Evolutionary conservation across 1,284 basidiomycete species (phyloP).

Genomic region (Rhizoctonia solani): DNA sequence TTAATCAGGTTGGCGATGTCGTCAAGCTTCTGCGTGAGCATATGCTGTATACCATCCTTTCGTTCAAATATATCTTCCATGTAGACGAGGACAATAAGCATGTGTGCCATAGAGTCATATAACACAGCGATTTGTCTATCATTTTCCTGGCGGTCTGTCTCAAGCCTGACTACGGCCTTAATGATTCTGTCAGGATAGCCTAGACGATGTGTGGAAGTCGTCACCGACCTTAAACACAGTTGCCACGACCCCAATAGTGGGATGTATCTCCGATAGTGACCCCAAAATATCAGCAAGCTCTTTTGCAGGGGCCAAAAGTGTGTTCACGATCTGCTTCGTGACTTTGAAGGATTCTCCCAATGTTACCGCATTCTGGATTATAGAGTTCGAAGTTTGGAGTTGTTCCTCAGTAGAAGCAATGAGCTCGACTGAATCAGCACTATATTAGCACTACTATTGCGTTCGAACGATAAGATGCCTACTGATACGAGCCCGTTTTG

Average conservation of each 20-base stretch:
- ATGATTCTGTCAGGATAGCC: neutral
- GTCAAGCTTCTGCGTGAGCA: constrained; percentile 15
- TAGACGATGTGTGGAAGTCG: neutral
- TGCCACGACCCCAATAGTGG: constrained; percentile 1
- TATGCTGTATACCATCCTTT: neutral
- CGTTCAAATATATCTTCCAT: constrained; percentile 3
- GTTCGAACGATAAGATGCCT: neutral
- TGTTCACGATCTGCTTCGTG: constrained; percentile 19
- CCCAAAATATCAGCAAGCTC: neutral
- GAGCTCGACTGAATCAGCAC: neutral
- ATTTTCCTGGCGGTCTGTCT: constrained; percentile 21
- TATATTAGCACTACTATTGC: neutral
- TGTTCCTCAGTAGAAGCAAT: constrained; percentile 10
- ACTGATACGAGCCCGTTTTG: constrained; percentile 5
- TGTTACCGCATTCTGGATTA: constrained; percentile 11
- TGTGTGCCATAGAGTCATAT: constrained; percentile 19
- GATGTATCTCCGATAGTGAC: neutral
- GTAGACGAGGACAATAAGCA: constrained; percentile 22
- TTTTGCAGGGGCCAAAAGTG: constrained; percentile 15
- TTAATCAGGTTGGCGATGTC: constrained; percentile 21
- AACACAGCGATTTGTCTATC: constrained; percentile 20
- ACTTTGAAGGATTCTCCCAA: constrained; percentile 14
- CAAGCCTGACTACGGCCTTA: constrained; percentile 18
- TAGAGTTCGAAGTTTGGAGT: constrained; percentile 2
- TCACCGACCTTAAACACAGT: constrained; percentile 8